These are phyloP conservation scores for Secale cereale DNA, from an alignment of 176 grass and related monocot genomes.

Conservation along the genomic window DNA sequence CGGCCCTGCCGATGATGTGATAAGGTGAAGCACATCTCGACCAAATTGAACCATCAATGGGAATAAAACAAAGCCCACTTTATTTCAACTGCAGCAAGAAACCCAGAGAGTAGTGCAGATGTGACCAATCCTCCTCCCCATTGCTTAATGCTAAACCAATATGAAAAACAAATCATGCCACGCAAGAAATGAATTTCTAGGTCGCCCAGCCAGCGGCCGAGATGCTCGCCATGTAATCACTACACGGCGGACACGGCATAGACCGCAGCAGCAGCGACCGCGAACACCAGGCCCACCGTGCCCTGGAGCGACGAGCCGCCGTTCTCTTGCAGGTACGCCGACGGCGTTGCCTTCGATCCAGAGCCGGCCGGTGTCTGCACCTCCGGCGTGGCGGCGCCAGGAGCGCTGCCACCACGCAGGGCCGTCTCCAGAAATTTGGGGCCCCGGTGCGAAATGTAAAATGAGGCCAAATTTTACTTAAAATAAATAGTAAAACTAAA, in stretches of 20 bases:
- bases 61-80: too few relatives aligned
- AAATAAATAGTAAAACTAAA: too few relatives aligned
- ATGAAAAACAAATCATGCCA: background rate
- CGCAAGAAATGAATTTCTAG: background rate
- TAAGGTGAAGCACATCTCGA: too few relatives aligned
- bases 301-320: slow-evolving; percentile 28
- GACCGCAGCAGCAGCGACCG: background rate
- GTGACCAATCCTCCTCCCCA: background rate
- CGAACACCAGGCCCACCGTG: background rate
- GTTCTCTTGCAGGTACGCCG: background rate
- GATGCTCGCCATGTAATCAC: background rate
- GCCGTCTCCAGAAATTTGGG: too few relatives aligned
- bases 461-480: too few relatives aligned
- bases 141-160: background rate
- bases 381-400: background rate
- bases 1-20: too few relatives aligned
- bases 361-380: background rate
- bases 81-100: too few relatives aligned
- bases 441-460: too few relatives aligned
- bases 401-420: background rate
- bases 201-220: background rate
- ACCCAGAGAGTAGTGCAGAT: background rate
- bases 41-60: too few relatives aligned
- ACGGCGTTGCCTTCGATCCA: slow-evolving; percentile 39
- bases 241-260: background rate